Evolutionary conservation across 192 early-diverging fungal species (phyloP).

Genomic region (Rhizoclosmatium sp.): DNA sequence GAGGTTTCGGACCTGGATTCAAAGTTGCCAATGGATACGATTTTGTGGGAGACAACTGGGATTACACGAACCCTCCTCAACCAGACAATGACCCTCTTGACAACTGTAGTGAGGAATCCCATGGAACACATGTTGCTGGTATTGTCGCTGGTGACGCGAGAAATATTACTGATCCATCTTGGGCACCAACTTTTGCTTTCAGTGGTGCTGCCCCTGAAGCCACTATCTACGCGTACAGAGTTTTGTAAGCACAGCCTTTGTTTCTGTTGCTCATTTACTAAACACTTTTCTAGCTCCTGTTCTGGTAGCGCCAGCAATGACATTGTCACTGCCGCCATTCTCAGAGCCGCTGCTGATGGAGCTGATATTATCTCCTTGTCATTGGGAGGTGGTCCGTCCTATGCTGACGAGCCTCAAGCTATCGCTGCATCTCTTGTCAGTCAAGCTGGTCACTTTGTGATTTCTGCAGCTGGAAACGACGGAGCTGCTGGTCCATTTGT

Average conservation of each 20-base stretch:
- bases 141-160: slow-evolving; percentile 52
- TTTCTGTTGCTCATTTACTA: background rate
- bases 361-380: slow-evolving; percentile 88
- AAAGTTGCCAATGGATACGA: slow-evolving; percentile 51
- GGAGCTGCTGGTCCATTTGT: slow-evolving; percentile 64
- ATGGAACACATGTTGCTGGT: slow-evolving; percentile 62
- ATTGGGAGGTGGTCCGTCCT: slow-evolving; percentile 70
- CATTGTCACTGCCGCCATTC: slow-evolving; percentile 79
- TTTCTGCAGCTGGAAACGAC: slow-evolving; percentile 81
- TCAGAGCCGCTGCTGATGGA: slow-evolving; percentile 71
- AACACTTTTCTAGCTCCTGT: slow-evolving; percentile 63
- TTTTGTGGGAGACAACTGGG: slow-evolving; percentile 51
- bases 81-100: slow-evolving; percentile 56
- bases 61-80: background rate
- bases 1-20: slow-evolving; percentile 48
- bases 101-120: slow-evolving; percentile 46
- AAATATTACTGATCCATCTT: slow-evolving; percentile 12
- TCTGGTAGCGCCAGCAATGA: slow-evolving; percentile 63
- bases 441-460: slow-evolving; percentile 49
- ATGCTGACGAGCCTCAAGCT: slow-evolving; percentile 68
- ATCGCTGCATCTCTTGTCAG: slow-evolving; percentile 61
- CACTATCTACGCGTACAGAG: slow-evolving; percentile 79
- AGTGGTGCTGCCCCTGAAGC: slow-evolving; percentile 84
- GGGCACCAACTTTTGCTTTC: slow-evolving; percentile 23
- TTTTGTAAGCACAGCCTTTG: slow-evolving; percentile 39